Base-by-base conservation (phyloP, 2,329 filamentous ascomycete genomes). In the Drechslerella coelobrocha region DNA sequence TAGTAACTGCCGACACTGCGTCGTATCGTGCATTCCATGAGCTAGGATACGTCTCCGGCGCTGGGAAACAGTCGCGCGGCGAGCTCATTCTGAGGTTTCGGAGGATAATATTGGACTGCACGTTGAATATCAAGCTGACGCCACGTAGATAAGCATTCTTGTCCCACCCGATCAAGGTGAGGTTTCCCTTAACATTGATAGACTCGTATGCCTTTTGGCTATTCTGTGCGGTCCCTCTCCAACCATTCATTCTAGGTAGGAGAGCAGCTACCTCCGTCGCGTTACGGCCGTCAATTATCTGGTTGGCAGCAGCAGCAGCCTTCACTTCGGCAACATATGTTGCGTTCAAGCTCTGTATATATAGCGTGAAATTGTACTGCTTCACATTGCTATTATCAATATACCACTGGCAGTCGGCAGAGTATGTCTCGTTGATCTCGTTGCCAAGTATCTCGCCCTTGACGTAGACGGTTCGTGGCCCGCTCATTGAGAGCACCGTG, bases 1-100 rank as follows among this genome's bases (percentile, higher is more conserved):
- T 66, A 2, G 72, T 68, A 5, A 73, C 72, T 2, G 63, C 62
- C 2, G 68, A 72, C 45, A 73, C 53, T 8, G 72, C 72, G 27
- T 73, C 72, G 19, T 73, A 73, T 39, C 72, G 47, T 41, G 72
- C 68, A 50, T 73, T 73, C 72, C 72, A 72, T 29, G 45, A 62
- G 5, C 37, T 23, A 27, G 50, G 52, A 54, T 72, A 73, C n/a
- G 68, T 72, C 53, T 74, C 69, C n/a, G 69, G 73, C 6, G 73
- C 69, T 19, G 63, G 73, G 54, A 73, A 74, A 26, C 73, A 74
- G 45, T 74, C 73, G 23, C 51, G 59, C 7, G 69, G 69, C 37
- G 69, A 63, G 31, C 72, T 60, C 24, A 74, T 45, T 23, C 57
- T 56, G 4, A 74, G 41, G 48, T 72, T 73, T 29, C 73, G 69